Conservation (phyloP, 495 filamentous ascomycete species). For the Bacidia gigantensis region DNA sequence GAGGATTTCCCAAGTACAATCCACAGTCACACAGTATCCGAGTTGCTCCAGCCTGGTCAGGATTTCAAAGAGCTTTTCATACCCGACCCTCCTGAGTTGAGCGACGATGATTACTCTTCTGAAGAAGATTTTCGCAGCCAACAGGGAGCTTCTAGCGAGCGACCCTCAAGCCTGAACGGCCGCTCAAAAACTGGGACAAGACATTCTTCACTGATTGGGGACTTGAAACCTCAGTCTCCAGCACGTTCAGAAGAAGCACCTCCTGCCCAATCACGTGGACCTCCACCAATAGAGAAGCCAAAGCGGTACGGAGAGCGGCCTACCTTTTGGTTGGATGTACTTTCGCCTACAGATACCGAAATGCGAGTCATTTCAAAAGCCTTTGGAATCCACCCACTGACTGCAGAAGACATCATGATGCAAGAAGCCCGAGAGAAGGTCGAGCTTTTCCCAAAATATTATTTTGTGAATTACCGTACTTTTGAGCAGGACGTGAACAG, state of each 20-base stretch:
- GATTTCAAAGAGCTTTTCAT: conserved; percentile 77
- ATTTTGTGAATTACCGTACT: conserved; percentile 93
- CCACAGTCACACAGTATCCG: conserved; percentile 87
- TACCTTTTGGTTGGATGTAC: conserved; percentile 89
- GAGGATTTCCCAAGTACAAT: conserved; percentile 90
- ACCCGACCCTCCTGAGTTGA: conserved; percentile 52
- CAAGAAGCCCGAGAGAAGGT: conserved; percentile 96
- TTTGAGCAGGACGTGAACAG: conserved; percentile 87
- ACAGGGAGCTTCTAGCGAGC: conserved; percentile 25
- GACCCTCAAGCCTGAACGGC: conserved; percentile 14
- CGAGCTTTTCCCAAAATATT: conserved; percentile 91
- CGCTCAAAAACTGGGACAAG: conserved; percentile 17
- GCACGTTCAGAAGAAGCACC: conserved; percentile 20
- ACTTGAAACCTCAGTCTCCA: conserved; percentile 9
- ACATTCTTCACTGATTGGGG: conserved; percentile 18
- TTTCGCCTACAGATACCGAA: conserved; percentile 80
- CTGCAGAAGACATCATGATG: conserved; percentile 91
- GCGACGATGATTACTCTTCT: conserved; percentile 48
- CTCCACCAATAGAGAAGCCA: conserved; percentile 30
- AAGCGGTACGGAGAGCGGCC: conserved; percentile 76
- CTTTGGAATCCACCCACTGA: conserved; percentile 89
- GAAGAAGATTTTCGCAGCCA: conserved; percentile 34
- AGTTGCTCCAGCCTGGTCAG: conserved; percentile 69
- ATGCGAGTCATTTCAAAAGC: conserved; percentile 85
- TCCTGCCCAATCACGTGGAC: conserved; percentile 18